Base-by-base conservation (phyloP, 306 rosid genomes). In the Cajanus cajan region DNA sequence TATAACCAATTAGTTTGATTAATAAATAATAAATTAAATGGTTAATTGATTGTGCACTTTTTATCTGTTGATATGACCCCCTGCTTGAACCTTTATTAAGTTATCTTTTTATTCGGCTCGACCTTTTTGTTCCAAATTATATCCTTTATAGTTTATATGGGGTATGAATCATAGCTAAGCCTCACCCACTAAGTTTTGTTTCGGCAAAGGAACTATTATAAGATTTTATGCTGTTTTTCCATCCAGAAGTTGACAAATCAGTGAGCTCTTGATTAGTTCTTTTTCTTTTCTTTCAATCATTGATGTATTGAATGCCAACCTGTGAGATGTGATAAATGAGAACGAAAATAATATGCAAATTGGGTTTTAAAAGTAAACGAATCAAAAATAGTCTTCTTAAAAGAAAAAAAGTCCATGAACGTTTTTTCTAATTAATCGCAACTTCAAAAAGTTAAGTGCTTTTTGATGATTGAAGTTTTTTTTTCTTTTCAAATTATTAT, bases 121-220 rank as follows among this genome's bases (percentile, higher is more conserved):
- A 4, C 15, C 4, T 37, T 16, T 63, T n/a, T 8, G 47, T 37
- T 37, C 16, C 2, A 15, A 21, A 15, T 24, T 37, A 21, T 63
- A 47, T 62, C 16, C 50, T 68, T 39, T n/a, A n/a, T n/a, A n/a
- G n/a, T n/a, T 50, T 31, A 8, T 5, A 14, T 11, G 24, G 59
- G 51, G 51, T 39, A 62, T 40, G 68, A 68, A 82, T 86, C 77
- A 78, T 51, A 21, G 76, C 14, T 75, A 83, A 82, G 85, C 58
- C 87, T 86, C 78, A 59, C 54, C 86, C 88, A 75, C 85, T 44
- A 64, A 62, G 82, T 67, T 82, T 67, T 84, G 90, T 82, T 80
- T 63, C 75, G 36, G 14, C 28, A 43, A 41, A 71, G 55, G 77
- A 72, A 45, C 37, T 41, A n/a, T 58, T 37, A 8, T 48, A 16